phyloP scores from a whole-genome alignment of 2,329 filamentous ascomycete species.

The Aspergillus udagawae region DNA sequence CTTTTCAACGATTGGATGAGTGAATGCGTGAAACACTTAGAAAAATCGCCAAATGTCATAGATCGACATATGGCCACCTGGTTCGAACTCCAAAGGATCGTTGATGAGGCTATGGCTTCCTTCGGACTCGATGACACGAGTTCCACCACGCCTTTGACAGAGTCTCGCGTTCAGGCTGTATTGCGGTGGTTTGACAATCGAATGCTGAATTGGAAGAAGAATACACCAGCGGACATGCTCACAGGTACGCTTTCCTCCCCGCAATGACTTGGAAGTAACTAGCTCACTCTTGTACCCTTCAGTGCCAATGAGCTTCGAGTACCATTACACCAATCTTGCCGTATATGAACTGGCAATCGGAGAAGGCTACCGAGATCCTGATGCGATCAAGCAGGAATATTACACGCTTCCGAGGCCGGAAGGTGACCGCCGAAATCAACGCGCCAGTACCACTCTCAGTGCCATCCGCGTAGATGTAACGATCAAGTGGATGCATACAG shows the following conservation, averaged over 20 bases:
- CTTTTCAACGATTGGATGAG: conserved; percentile 35
- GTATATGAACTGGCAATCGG: conserved; percentile 11
- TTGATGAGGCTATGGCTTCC: conserved; percentile 32
- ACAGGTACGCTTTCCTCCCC: conserved; percentile 20
- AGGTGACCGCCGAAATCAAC: conserved; percentile 3
- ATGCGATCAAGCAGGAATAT: conserved; percentile 29
- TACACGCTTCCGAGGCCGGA: conserved; percentile 30
- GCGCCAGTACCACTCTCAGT: conserved; percentile 19
- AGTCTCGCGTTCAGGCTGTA: conserved; percentile 31
- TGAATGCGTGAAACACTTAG: conserved; percentile 29
- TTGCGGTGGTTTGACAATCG: conserved; percentile 34
- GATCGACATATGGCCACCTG: conserved; percentile 31
- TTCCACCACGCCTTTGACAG: conserved; percentile 26
- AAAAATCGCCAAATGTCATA: conserved; percentile 25
- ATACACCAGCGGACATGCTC: conserved; percentile 23
- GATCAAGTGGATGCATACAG: conserved; percentile 36
- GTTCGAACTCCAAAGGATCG: conserved; percentile 33
- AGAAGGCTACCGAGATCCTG: conserved; percentile 33
- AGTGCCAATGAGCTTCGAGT: conserved; percentile 16
- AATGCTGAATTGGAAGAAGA: conserved; percentile 32
- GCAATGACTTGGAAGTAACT: neutral
- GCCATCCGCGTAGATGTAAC: conserved; percentile 34
- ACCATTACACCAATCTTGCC: conserved; percentile 11
- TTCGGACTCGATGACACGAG: conserved; percentile 36
- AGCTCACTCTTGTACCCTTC: neutral